These are phyloP conservation scores for Powellomyces hirtus DNA, from an alignment of 192 early-diverging fungal genomes.

Conservation along the genomic window DNA sequence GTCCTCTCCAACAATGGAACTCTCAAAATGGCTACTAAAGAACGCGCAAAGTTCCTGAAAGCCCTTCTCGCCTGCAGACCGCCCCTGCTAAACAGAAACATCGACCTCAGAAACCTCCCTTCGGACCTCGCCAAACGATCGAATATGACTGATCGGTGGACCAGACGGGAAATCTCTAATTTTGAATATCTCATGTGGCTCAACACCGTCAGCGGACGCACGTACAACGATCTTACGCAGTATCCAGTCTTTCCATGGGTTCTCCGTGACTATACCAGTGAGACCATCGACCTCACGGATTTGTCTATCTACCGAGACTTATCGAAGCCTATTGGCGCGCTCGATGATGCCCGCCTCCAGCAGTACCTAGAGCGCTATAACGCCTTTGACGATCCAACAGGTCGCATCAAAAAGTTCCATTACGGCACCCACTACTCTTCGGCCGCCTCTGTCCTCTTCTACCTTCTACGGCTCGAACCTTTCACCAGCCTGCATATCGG, in stretches of 20 bases:
- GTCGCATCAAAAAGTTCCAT: constrained; percentile 66
- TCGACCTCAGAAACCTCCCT: constrained; percentile 26
- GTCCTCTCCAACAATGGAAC: constrained; percentile 34
- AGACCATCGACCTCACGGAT: constrained; percentile 70
- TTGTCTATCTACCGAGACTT: constrained; percentile 83
- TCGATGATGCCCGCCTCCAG: constrained; percentile 63
- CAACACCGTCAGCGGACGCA: constrained; percentile 77
- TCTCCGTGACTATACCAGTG: constrained; percentile 34
- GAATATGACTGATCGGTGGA: constrained; percentile 79
- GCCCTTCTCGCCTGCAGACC: constrained; percentile 47
- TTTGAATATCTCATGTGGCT: constrained; percentile 96
- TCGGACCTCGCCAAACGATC: constrained; percentile 58
- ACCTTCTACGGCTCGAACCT: constrained; percentile 85
- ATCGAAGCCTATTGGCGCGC: constrained; percentile 86
- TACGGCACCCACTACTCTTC: constrained; percentile 99
- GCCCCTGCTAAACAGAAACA: constrained; percentile 36
- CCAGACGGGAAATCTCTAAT: constrained; percentile 82
- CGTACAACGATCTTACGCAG: constrained; percentile 80
- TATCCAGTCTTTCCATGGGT: constrained; percentile 96
- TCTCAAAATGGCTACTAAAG: constrained; percentile 47
- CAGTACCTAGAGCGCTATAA: constrained; percentile 66
- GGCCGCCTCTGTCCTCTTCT: constrained; percentile 85
- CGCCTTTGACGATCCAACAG: constrained; percentile 62
- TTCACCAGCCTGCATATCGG: constrained; percentile 70
- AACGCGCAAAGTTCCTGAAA: constrained; percentile 28